Evolutionary conservation across 23 red algal genomes (phyloP).

Genomic region (Pyropia yezoensis): DNA sequence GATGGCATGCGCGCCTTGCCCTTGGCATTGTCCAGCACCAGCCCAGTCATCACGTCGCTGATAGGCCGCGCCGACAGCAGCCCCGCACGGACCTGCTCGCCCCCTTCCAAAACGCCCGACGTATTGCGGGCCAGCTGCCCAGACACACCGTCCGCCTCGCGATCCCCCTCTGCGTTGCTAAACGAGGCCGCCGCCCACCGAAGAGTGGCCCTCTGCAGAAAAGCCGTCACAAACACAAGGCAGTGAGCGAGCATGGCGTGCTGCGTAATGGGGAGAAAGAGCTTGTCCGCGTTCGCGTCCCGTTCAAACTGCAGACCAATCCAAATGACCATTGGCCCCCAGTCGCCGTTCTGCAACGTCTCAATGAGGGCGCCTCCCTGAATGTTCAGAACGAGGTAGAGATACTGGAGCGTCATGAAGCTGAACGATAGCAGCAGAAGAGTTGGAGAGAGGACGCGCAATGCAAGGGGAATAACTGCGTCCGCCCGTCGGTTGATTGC

Average conservation of each 20-base stretch:
- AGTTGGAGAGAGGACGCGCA: not conserved
- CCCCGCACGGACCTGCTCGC: no score
- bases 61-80: no score
- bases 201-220: constrained; percentile 8
- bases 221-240: constrained; percentile 17
- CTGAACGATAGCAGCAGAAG: constrained; percentile 16
- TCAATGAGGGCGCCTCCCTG: not conserved
- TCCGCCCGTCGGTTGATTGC: no score
- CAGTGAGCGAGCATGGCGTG: constrained; percentile 19
- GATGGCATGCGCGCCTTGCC: no score
- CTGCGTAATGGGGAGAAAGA: constrained; percentile 6
- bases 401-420: constrained; percentile 23
- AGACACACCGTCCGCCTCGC: no score
- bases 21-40: no score
- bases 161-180: no score
- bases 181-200: constrained; percentile 1
- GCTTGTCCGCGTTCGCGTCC: not conserved
- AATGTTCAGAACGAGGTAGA: constrained; percentile 11
- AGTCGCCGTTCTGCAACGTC: not conserved
- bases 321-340: not conserved
- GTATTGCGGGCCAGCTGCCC: no score
- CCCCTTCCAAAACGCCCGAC: no score
- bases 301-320: not conserved
- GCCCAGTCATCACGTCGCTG: no score
- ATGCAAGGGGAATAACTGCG: no score